Evolutionary conservation across 1,284 basidiomycete genomes (phyloP), one percentile per base, ranked within the genome.

Genomic region (Moesziomyces parantarcticus): DNA sequence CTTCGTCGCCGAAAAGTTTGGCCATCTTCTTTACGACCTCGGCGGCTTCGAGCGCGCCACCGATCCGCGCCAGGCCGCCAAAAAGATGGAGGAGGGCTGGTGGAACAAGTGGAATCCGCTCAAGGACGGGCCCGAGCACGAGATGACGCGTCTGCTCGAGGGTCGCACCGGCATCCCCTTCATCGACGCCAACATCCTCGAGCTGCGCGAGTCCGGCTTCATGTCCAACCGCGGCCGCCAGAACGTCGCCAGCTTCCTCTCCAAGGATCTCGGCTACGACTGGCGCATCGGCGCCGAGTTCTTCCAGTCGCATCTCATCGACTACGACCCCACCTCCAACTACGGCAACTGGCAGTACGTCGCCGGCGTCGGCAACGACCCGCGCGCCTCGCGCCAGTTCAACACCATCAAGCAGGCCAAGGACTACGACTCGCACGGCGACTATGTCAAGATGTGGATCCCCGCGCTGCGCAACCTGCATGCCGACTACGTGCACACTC

Each of bases 271-370:
- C 5, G 60, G 68, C 14, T 78, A 75, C 50, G 88, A 89, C 75
- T 88, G 88, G 88, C 79, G 88, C 10, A 84, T 88, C 29, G 88
- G 88, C 3, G 88, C 87, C 44, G 87, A 88, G 67, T 87, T 86
- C 73, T 88, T 87, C 75, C 86, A 87, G 72, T 85, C 84, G 64
- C 84, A 87, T 44, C 65, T 81, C 40, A 80, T 79, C 46, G 77
- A 79, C 61, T 78, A 78, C 58, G 79, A 79, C 41, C 63, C 79
- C 5, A 81, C 78, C 1, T 76, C 73, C 48, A 81, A 81, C 54
- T 79, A 79, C 46, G 79, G 79, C 47, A 81, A 81, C 36, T 81
- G 79, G 79, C 72, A 76, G 58, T 81, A 80, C 29, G 84, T 85
- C 25, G 86, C 86, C n/a, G 88, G 88, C 20, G 87, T 88, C 22